Base-by-base conservation (phyloP, 2,329 filamentous ascomycete species). In the Pseudopyricularia javanii region DNA sequence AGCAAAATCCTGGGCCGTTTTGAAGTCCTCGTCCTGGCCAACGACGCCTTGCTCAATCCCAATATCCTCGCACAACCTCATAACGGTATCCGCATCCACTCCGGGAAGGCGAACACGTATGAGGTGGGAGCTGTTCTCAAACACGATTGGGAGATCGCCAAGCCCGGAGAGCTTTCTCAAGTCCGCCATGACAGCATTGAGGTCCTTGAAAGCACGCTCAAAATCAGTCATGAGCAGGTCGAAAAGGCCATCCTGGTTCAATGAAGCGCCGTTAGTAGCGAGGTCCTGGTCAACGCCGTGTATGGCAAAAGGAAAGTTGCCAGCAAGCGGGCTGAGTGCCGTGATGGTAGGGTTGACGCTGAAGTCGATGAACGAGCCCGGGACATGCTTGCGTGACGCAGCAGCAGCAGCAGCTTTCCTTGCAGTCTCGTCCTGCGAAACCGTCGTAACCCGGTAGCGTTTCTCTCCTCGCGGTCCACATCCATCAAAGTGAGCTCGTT, bases 321-420 rank as follows among this genome's bases (percentile, higher is more conserved):
- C 40, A 12, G 50, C 50, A 17, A 52, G 50, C 24, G 50, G 50
- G 59, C 85, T 86, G 54, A 98, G 78, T 30, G 91, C 89, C 32
- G 91, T 97, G 63, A 97, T 82, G 55, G 88, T 94, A 3, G 93
- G 93, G 68, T 82, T 89, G 61, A 97, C 73, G 60, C 83, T 77
- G 72, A 97, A 98, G 68, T 95, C 90, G 64, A 98, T 76, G 67
- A 81, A 91, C 1, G 91, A 87, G 26, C 93, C 93, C 3, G 88
- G 82, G 3, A 71, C 57, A 68, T 62, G 68, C 64, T 71, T 76
- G 7, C 80, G 34, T 14, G 37, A 24, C 0, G 55, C 53, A 7
- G 51, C 34, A 2, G 59, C 70, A 45, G 73, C 74, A 33, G 78
- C 76, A 70, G 93, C 77, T 65, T 81, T 86, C 55, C 78, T 76